Evolutionary conservation across 2,329 filamentous ascomycete species (phyloP), one percentile per base, ranked within the genome.

Genomic region (Pseudogymnoascus verrucosus): DNA sequence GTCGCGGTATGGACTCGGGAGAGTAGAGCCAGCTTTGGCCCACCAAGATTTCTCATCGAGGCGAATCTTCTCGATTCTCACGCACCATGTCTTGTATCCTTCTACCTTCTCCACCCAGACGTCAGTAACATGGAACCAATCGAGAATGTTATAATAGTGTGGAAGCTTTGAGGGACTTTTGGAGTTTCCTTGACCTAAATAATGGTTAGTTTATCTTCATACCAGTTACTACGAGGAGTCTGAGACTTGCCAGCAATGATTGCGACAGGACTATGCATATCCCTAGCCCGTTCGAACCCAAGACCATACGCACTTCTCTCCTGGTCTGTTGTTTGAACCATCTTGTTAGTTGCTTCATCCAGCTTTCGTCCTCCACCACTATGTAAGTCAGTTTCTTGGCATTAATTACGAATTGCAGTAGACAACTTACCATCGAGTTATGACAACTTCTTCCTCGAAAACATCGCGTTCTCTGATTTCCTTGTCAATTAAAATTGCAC

Each of bases 121-220:
- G 60, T 88, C 77, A 0, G 87, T 89, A 11, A 89, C 77, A 60
- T 86, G 83, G 71, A 90, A 92, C 72, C 80, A 86, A n/a, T 79
- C 87, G 44, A 92, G 77, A 0, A 91, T 84, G 63, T 82, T 85
- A 69, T 86, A 91, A 0, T 80, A 76, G 64, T 87, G 78, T 0
- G 82, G 81, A 6, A 87, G 76, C 26, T 78, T 75, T 1, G 78
- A 79, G 0, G 78, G 77, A 16, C 81, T 77, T 21, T 78, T 71
- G 3, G 72, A 71, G 66, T 86, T 83, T 62, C 80, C 72, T 14
- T 80, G 72, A 1, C 88, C 86, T 80, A 70, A 65, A 40, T 68
- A 39, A 67, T 42, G 70, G 62, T 37, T 14, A 64, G 37, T 68
- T 28, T 69, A 60, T 61, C 19, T 21, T 3, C 62, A 62, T 65